Evolutionary conservation across 176 grass and related monocot species (phyloP).

Genomic region (Phoenix roebelenii): DNA sequence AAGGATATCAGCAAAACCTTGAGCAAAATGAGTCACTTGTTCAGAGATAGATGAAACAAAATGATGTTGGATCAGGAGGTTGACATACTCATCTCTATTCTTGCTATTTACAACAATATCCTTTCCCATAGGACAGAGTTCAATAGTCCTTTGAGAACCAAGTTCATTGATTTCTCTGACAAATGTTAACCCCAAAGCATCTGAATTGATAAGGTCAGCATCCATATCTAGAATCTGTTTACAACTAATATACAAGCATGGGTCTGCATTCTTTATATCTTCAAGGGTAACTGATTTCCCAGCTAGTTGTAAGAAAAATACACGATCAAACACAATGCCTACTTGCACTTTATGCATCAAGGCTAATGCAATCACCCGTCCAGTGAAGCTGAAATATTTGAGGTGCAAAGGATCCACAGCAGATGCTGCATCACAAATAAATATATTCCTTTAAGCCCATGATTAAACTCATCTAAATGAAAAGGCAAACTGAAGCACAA

Average conservation of each 20-base stretch:
- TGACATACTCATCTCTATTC: slow-evolving; percentile 66
- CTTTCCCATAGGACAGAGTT: slow-evolving; percentile 76
- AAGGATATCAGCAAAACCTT: slow-evolving; percentile 87
- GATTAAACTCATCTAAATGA: too few relatives aligned
- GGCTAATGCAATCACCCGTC: slow-evolving; percentile 82
- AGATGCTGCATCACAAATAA: slow-evolving; percentile 50
- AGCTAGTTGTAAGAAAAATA: slow-evolving; percentile 77
- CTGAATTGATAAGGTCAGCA: slow-evolving; percentile 67
- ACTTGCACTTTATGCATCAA: slow-evolving; percentile 99
- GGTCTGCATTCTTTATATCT: slow-evolving; percentile 77
- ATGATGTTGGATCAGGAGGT: slow-evolving; percentile 77
- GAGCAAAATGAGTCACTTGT: slow-evolving; percentile 54
- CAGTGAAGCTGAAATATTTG: slow-evolving; percentile 83
- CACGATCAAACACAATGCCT: slow-evolving; percentile 72
- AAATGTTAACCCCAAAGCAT: slow-evolving; percentile 66
- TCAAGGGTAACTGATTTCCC: slow-evolving; percentile 73
- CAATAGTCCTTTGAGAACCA: slow-evolving; percentile 56
- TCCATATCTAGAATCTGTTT: slow-evolving; percentile 88
- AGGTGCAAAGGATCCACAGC: slow-evolving; percentile 79
- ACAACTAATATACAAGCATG: slow-evolving; percentile 67
- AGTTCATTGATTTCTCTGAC: slow-evolving; percentile 60
- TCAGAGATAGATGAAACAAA: slow-evolving; percentile 74
- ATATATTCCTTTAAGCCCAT: background rate
- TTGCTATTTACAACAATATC: slow-evolving; percentile 73
- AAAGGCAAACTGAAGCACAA: too few relatives aligned